Percentiles rank a stretch among this genome's conserved stretches.
These are phyloP conservation scores for Calcarisporium arbuscula DNA, from an alignment of 2,329 filamentous ascomycete species.

Conservation along the genomic window DNA sequence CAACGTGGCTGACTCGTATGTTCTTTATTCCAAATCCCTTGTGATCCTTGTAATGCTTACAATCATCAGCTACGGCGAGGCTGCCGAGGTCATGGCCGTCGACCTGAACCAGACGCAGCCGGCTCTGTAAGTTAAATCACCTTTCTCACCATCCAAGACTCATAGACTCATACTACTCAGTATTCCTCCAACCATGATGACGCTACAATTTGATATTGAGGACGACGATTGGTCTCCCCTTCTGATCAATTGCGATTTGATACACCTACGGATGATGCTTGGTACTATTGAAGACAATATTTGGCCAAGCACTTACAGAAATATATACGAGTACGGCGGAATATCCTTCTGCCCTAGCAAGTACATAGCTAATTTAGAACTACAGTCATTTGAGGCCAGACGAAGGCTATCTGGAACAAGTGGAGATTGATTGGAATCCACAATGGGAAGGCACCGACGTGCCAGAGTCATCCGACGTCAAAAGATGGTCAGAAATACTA, in stretches of 20 bases:
- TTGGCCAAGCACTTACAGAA: conserved; percentile 69
- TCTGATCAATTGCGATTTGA: conserved; percentile 62
- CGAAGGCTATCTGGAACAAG: conserved; percentile 72
- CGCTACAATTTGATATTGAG: conserved; percentile 68
- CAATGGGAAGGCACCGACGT: conserved; percentile 63
- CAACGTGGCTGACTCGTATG: conserved; percentile 68
- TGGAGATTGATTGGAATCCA: conserved; percentile 81
- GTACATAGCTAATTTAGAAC: not conserved
- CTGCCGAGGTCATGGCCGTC: conserved; percentile 28
- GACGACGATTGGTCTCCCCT: conserved; percentile 52
- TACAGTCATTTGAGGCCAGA: conserved; percentile 69
- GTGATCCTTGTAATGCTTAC: conserved; percentile 2
- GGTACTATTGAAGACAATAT: conserved; percentile 63
- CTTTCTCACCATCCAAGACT: too few relatives aligned
- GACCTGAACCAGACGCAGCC: conserved; percentile 36
- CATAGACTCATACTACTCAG: too few relatives aligned
- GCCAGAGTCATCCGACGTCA: conserved; percentile 49
- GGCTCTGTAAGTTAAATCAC: conserved; percentile 25
- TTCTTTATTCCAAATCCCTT: conserved; percentile 2
- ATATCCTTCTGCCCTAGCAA: not conserved
- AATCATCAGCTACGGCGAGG: conserved; percentile 13
- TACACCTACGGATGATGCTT: conserved; percentile 73
- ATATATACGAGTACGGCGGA: conserved; percentile 54
- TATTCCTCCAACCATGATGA: conserved; percentile 54
- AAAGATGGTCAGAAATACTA: conserved; percentile 64